Conservation (phyloP, 495 filamentous ascomycete species). For the Aspergillus haitiensis region DNA sequence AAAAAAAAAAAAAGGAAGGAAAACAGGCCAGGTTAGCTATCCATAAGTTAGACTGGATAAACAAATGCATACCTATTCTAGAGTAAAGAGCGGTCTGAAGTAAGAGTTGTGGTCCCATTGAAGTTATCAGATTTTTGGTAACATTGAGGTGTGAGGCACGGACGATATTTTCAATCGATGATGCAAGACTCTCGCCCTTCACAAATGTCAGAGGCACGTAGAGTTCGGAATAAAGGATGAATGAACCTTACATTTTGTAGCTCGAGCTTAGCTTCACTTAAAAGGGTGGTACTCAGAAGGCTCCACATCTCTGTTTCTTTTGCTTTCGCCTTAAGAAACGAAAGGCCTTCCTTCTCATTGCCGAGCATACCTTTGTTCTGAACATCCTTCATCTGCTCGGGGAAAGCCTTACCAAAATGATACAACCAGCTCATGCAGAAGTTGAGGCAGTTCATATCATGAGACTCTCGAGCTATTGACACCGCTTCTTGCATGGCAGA, state of each 20-base stretch:
- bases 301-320: conserved; percentile 88
- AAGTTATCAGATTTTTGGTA: conserved; percentile 68
- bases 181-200: conserved; percentile 76
- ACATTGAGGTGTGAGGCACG: conserved; percentile 81
- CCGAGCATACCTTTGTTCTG: conserved; percentile 72
- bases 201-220: conserved; percentile 19
- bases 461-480: conserved; percentile 84
- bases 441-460: conserved; percentile 89
- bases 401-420: conserved; percentile 85
- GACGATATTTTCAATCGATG: conserved; percentile 73
- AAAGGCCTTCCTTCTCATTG: conserved; percentile 76
- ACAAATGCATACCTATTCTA: conserved; percentile 61
- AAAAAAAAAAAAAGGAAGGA: conserved; percentile 22
- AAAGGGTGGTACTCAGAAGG: conserved; percentile 76
- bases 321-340: conserved; percentile 83
- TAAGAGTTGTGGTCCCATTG: conserved; percentile 70
- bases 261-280: conserved; percentile 82
- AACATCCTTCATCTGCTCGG: conserved; percentile 67
- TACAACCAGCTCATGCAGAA: conserved; percentile 98
- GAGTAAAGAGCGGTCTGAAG: conserved; percentile 72
- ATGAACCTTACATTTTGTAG: conserved; percentile 59
- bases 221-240: neutral
- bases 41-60: neutral
- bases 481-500: conserved; percentile 92
- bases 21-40: conserved; percentile 24